phyloP scores from a whole-genome alignment of 2,329 filamentous ascomycete species.

The Dactylellina haptotyla region DNA sequence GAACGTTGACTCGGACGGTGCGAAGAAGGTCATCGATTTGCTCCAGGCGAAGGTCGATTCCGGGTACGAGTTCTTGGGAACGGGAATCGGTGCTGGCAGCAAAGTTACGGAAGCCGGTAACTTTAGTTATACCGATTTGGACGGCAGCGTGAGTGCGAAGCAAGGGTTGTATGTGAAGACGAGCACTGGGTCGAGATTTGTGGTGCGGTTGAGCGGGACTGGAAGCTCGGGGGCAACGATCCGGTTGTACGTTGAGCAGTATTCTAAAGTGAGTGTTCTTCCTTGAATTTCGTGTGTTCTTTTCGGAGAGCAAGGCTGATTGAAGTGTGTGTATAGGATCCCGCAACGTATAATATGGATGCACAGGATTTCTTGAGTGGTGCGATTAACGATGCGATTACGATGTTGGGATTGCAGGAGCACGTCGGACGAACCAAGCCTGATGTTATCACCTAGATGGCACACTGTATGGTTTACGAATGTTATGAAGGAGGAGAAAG shows the following conservation, averaged over 20 bases:
- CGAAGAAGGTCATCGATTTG: conserved; percentile 86
- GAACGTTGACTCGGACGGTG: conserved; percentile 88
- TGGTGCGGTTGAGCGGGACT: conserved; percentile 93
- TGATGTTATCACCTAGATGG: conserved; percentile 86
- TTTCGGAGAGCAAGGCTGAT: conserved; percentile 39
- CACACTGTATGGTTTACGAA: neutral
- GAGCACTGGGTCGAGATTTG: conserved; percentile 91
- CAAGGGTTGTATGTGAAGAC: conserved; percentile 96
- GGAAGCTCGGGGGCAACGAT: conserved; percentile 96
- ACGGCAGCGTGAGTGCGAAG: conserved; percentile 93
- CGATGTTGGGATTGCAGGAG: conserved; percentile 91
- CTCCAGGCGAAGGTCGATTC: conserved; percentile 75
- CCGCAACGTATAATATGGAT: conserved; percentile 79
- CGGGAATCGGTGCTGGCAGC: conserved; percentile 75
- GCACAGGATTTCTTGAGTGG: conserved; percentile 94
- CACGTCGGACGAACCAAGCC: conserved; percentile 91
- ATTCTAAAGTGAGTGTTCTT: conserved; percentile 69
- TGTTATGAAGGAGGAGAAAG: neutral
- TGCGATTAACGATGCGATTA: conserved; percentile 84
- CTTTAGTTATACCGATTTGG: conserved; percentile 98
- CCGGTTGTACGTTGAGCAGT: conserved; percentile 95
- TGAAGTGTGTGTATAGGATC: conserved; percentile 66
- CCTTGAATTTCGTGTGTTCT: neutral
- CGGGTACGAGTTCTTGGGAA: conserved; percentile 80
- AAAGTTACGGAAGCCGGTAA: conserved; percentile 82